phyloP scores from a whole-genome alignment of 2,329 filamentous ascomycete species.

The Nemania sp. region DNA sequence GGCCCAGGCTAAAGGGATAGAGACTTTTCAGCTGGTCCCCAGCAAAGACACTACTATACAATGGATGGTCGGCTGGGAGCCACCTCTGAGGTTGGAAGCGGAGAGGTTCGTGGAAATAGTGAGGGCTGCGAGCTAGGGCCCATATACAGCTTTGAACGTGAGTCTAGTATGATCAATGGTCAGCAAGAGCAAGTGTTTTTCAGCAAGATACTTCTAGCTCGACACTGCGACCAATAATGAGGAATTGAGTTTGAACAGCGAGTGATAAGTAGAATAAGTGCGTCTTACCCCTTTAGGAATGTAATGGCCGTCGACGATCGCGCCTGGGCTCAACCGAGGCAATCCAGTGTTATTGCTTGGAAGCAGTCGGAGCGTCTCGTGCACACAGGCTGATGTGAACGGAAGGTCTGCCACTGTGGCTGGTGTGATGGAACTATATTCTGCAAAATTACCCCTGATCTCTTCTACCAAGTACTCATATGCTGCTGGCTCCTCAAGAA shows the following conservation, averaged over 20 bases:
- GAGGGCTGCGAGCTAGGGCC: background rate
- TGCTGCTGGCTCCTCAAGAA: slow-evolving; percentile 35
- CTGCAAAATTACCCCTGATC: slow-evolving; percentile 39
- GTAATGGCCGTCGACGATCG: slow-evolving; percentile 31
- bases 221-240: too few species aligned
- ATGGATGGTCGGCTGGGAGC: slow-evolving; percentile 4
- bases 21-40: slow-evolving; percentile 19
- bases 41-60: slow-evolving; percentile 11
- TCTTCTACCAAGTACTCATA: slow-evolving; percentile 37
- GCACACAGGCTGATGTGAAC: slow-evolving; percentile 43
- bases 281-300: slow-evolving; percentile 33
- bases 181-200: too few species aligned
- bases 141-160: background rate
- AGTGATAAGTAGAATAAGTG: background rate
- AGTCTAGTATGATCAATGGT: too few species aligned
- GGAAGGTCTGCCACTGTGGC: slow-evolving; percentile 32
- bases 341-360: slow-evolving; percentile 35
- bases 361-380: slow-evolving; percentile 43
- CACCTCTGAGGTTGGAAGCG: slow-evolving; percentile 16
- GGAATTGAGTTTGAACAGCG: background rate
- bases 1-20: slow-evolving; percentile 22
- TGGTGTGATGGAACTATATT: slow-evolving; percentile 38
- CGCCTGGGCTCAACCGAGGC: slow-evolving; percentile 32
- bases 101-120: slow-evolving; percentile 17
- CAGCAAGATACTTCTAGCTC: too few species aligned